These are phyloP conservation scores for Prototheca cutis DNA, from an alignment of 163 green algal species.

Conservation along the genomic window DNA sequence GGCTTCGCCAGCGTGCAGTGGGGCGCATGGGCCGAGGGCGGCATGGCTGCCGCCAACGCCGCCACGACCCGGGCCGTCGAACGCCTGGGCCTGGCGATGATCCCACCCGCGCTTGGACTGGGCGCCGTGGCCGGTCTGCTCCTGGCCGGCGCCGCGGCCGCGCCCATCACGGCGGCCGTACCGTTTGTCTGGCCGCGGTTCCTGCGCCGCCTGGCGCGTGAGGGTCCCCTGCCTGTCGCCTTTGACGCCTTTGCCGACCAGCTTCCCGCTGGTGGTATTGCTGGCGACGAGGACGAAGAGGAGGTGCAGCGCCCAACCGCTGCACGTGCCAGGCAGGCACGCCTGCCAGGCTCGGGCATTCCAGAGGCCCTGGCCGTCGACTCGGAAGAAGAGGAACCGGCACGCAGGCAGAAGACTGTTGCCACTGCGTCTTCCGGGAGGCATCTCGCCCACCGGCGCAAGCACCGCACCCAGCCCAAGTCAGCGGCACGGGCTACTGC, in stretches of 20 bases:
- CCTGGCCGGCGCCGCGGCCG: neutral
- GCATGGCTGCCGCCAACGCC: constrained; percentile 44
- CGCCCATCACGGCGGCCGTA: constrained; percentile 9
- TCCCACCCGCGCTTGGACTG: constrained; percentile 32
- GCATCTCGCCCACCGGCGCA: too few species aligned
- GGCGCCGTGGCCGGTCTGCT: constrained; percentile 15
- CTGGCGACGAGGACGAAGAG: neutral
- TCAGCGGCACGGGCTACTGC: too few species aligned
- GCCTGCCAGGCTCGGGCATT: too few species aligned
- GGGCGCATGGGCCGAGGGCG: constrained; percentile 71
- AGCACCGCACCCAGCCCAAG: too few species aligned
- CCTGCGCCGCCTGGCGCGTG: constrained; percentile 2
- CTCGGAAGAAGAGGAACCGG: too few species aligned
- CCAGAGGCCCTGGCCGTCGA: too few species aligned
- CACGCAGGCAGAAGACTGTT: too few species aligned
- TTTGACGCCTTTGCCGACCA: constrained; percentile 15
- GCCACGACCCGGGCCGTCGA: constrained; percentile 43
- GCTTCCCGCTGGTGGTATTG: neutral
- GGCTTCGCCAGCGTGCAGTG: constrained; percentile 65
- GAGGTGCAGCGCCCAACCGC: too few species aligned
- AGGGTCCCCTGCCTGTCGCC: constrained; percentile 11
- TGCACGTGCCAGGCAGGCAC: too few species aligned
- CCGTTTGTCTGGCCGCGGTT: constrained; percentile 23
- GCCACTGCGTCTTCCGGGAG: too few species aligned
- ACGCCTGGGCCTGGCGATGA: constrained; percentile 47